Conservation (phyloP, 2,329 filamentous ascomycete genomes). For the Fusarium paranaense region DNA sequence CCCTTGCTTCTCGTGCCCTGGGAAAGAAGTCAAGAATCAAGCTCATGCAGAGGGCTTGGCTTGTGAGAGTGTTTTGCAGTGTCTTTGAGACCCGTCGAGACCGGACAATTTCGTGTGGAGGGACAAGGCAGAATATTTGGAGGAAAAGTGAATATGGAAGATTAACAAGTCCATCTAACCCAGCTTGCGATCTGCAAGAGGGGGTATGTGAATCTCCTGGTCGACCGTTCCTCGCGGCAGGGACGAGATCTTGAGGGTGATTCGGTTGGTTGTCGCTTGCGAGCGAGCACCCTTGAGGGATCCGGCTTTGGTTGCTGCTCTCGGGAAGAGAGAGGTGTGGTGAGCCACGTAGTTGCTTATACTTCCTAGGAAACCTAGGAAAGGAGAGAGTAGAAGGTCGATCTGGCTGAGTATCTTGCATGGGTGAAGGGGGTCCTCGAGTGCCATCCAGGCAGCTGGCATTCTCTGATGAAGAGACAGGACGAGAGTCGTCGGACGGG, state of each 20-base stretch:
- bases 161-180: constrained; percentile 50
- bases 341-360: neutral
- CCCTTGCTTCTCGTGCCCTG: constrained; percentile 63
- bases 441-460: neutral
- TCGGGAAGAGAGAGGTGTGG: neutral
- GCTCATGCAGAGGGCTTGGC: constrained; percentile 57
- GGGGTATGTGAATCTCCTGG: constrained; percentile 28
- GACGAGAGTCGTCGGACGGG: neutral
- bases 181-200: neutral
- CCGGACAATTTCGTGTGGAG: constrained; percentile 61
- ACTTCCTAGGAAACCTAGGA: too few relatives aligned
- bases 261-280: neutral
- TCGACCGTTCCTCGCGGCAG: neutral
- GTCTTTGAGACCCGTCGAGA: constrained; percentile 64
- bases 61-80: constrained; percentile 63
- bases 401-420: neutral
- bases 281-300: neutral
- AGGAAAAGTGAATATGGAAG: constrained; percentile 71
- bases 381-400: neutral
- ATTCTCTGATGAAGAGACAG: neutral
- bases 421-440: neutral
- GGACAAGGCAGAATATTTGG: constrained; percentile 61
- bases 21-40: constrained; percentile 66
- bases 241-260: neutral
- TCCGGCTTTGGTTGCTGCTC: neutral